These are phyloP conservation scores for Erysimum cheiri DNA, from an alignment of 441 rosid species.

Conservation along the genomic window DNA sequence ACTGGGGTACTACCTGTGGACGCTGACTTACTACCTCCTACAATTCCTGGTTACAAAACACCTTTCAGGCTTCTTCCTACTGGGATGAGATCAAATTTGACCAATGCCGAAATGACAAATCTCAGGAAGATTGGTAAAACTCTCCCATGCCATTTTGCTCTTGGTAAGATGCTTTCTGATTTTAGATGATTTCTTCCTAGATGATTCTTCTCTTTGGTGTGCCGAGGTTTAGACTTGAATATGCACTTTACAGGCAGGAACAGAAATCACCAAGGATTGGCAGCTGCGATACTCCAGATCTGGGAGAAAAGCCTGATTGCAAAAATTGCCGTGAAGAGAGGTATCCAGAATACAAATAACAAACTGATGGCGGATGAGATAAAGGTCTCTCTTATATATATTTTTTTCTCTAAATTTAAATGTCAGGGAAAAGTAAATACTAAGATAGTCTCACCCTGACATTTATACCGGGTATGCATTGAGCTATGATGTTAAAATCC, in stretches of 20 bases:
- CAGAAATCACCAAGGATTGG: conserved; percentile 96
- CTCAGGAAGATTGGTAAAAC: conserved; percentile 85
- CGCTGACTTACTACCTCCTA: conserved; percentile 90
- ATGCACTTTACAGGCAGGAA: conserved; percentile 74
- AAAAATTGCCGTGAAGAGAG: conserved; percentile 95
- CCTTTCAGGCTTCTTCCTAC: conserved; percentile 97
- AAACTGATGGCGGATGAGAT: conserved; percentile 96
- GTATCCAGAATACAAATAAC: conserved; percentile 97
- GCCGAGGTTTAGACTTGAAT: conserved; percentile 34
- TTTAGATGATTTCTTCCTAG: conserved; percentile 6
- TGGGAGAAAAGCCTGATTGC: conserved; percentile 95
- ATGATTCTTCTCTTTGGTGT: conserved; percentile 24
- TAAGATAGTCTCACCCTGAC: neutral
- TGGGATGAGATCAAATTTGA: conserved; percentile 89
- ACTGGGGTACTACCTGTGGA: conserved; percentile 95
- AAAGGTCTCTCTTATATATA: conserved; percentile 60
- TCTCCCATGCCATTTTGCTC: conserved; percentile 97
- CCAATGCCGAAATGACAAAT: conserved; percentile 95
- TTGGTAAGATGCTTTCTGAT: conserved; percentile 62
- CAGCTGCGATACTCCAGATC: conserved; percentile 79
- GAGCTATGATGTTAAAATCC: conserved; percentile 16
- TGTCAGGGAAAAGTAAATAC: conserved; percentile 1
- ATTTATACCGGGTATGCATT: neutral
- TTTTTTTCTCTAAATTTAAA: conserved; percentile 6
- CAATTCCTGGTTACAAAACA: conserved; percentile 81